Evolutionary conservation across 257 asterid genomes (phyloP).

Genomic region (Rubia yunnanensis): DNA sequence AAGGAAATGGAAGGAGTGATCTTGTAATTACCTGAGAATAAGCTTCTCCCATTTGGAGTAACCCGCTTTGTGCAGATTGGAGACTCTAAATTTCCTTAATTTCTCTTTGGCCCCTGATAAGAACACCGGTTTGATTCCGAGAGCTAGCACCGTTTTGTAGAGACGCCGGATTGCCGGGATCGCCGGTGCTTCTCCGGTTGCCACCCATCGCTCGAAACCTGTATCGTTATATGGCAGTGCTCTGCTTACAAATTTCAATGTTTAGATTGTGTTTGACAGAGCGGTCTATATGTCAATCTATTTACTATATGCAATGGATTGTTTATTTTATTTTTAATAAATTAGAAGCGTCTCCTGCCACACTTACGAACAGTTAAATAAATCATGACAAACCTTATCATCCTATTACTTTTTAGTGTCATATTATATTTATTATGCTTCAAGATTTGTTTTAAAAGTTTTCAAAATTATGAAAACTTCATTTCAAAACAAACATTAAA

Average conservation of each 20-base stretch:
- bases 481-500: no score
- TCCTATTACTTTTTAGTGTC: no score
- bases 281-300: no score
- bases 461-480: no score
- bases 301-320: no score
- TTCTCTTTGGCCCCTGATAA: background rate
- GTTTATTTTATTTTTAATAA: no score
- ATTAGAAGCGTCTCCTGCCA: no score
- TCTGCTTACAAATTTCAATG: background rate
- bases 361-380: no score
- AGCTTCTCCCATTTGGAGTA: background rate
- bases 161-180: background rate
- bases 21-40: background rate
- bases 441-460: no score
- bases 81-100: background rate
- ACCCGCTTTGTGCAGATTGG: background rate
- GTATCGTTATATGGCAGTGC: background rate
- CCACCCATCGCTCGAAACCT: background rate
- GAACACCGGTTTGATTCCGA: constrained; percentile 3
- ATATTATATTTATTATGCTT: no score
- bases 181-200: background rate
- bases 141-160: background rate
- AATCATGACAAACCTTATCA: no score
- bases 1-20: background rate
- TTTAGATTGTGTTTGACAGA: no score